phyloP scores from a whole-genome alignment of 176 grass and related monocot genomes.

The Oryza brachyantha region DNA sequence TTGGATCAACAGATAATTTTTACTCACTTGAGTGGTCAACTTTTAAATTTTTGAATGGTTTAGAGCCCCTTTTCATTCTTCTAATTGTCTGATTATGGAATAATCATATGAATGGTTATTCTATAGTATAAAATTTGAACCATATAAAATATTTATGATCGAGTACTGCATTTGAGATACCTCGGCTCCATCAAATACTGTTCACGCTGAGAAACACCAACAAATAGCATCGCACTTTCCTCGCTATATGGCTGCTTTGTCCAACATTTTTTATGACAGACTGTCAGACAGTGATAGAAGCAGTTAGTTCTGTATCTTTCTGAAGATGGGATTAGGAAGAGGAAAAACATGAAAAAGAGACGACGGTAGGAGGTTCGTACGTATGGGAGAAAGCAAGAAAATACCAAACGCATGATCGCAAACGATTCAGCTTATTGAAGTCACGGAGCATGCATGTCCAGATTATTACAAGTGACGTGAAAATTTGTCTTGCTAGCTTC shows the following conservation, averaged over 20 bases:
- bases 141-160: no score
- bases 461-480: background rate
- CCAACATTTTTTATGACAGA: background rate
- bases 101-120: no score
- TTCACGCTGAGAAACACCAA: background rate
- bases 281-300: background rate
- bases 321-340: background rate
- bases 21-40: no score
- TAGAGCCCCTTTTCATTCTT: no score
- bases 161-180: background rate
- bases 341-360: background rate
- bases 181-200: background rate
- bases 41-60: no score
- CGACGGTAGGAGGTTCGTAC: background rate
- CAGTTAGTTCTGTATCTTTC: background rate
- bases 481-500: background rate
- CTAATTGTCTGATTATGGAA: no score
- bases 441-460: background rate
- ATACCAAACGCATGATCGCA: background rate
- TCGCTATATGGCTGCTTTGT: background rate
- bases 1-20: no score
- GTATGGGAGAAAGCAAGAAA: background rate
- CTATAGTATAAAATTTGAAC: no score
- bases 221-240: background rate
- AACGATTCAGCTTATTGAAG: background rate